Percentiles rank a stretch among this genome's conserved stretches.
These are phyloP conservation scores for Nothopassalora personata DNA, from an alignment of 2,329 filamentous ascomycete genomes.

Conservation along the genomic window DNA sequence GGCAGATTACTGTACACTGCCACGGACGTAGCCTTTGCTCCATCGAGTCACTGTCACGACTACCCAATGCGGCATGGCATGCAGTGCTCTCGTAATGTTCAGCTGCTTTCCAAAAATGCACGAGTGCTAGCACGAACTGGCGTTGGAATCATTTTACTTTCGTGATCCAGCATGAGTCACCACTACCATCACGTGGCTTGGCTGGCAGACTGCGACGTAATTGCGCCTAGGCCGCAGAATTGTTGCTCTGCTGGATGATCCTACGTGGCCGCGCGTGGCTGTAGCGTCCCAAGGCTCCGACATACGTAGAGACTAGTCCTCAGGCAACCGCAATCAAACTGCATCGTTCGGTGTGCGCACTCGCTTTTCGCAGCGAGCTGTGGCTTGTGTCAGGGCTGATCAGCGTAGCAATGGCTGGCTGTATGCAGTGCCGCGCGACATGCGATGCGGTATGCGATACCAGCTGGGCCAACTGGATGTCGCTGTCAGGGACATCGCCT, in stretches of 20 bases:
- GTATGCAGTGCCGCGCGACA: neutral
- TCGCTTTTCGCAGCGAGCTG: neutral
- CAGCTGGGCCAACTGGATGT: neutral
- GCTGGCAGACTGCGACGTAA: neutral
- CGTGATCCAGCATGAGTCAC: neutral
- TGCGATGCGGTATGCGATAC: neutral
- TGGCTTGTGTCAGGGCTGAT: neutral
- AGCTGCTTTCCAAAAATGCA: constrained; percentile 1
- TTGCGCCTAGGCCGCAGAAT: constrained; percentile 3
- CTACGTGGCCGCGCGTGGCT: neutral
- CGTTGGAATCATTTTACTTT: neutral
- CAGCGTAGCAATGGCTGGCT: neutral
- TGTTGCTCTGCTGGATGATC: neutral
- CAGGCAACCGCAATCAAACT: neutral
- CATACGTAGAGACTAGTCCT: neutral
- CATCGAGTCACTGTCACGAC: neutral
- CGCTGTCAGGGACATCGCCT: neutral
- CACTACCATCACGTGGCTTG: neutral
- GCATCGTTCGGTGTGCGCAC: neutral
- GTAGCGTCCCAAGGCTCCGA: neutral
- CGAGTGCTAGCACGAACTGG: neutral
- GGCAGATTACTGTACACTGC: constrained; percentile 8
- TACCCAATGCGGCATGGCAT: constrained; percentile 2
- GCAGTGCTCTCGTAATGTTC: constrained; percentile 1
- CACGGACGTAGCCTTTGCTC: neutral